Conservation (phyloP, 208 protist genomes). For the Acanthamoeba castellanii region DNA sequence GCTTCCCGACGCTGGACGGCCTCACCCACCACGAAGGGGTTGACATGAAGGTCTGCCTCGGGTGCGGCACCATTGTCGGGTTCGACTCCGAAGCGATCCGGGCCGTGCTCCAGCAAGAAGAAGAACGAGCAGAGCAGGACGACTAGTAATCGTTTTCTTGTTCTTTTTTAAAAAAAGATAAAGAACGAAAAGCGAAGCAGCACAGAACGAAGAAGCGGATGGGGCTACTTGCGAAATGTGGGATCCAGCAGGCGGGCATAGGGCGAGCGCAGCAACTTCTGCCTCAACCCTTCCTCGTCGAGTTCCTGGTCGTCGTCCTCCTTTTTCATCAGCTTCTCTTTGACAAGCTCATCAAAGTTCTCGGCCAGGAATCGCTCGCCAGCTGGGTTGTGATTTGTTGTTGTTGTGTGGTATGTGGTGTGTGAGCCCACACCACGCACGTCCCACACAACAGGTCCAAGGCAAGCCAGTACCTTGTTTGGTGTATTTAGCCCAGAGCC, state of each 20-base stretch:
- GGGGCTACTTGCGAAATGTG: no score
- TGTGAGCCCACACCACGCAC: background rate
- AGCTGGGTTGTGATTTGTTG: background rate
- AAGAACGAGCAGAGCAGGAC: background rate
- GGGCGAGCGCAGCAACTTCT: background rate
- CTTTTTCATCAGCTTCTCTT: background rate
- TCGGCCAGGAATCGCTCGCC: background rate
- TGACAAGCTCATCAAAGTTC: background rate
- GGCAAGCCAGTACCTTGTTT: background rate
- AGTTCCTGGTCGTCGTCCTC: background rate
- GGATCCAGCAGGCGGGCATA: background rate
- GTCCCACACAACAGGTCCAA: no score
- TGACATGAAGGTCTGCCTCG: background rate
- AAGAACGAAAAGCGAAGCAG: no score
- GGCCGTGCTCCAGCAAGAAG: background rate
- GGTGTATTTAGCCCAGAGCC: slow-evolving; percentile 36
- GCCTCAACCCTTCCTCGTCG: background rate
- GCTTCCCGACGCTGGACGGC: background rate
- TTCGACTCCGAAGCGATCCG: background rate
- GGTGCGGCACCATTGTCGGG: background rate
- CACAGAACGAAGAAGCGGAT: no score
- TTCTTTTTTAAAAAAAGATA: no score
- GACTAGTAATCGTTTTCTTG: no score
- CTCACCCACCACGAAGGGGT: background rate
- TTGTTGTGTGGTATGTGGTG: background rate